Percentiles rank a stretch among this genome's conserved stretches.
phyloP scores from a whole-genome alignment of 176 grass and related monocot species.

The Bolboschoenus planiculmis region DNA sequence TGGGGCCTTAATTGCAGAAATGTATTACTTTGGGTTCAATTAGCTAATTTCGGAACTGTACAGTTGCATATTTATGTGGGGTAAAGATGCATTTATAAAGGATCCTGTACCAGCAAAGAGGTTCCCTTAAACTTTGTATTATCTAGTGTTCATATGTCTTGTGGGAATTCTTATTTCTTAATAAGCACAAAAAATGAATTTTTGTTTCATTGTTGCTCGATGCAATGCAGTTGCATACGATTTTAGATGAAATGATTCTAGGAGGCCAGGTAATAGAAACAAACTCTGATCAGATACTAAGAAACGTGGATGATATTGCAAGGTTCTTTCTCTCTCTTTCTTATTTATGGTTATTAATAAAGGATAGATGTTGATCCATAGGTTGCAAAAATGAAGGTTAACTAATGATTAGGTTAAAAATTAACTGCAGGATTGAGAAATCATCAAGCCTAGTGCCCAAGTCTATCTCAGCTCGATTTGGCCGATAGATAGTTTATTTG shows the following conservation, averaged over 20 bases:
- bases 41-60: not conserved
- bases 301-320: slow-evolving; percentile 62
- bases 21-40: not conserved
- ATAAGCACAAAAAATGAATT: not conserved
- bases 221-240: slow-evolving; percentile 63
- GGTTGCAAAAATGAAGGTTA: not conserved
- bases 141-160: not conserved
- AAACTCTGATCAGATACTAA: slow-evolving; percentile 65
- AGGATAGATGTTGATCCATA: not conserved
- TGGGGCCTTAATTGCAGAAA: not conserved
- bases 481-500: slow-evolving; percentile 29
- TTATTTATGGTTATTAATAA: not conserved
- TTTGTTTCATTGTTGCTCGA: slow-evolving; percentile 5
- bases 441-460: slow-evolving; percentile 78
- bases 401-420: not conserved
- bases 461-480: slow-evolving; percentile 64
- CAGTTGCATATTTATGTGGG: not conserved
- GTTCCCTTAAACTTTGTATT: not conserved
- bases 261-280: slow-evolving; percentile 90
- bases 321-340: slow-evolving; percentile 32
- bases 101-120: not conserved
- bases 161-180: not conserved
- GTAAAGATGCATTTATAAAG: not conserved
- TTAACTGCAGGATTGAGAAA: slow-evolving; percentile 58
- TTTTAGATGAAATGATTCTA: slow-evolving; percentile 96